These are phyloP conservation scores for Trichoderma sp. DNA, from an alignment of 2,329 filamentous ascomycete genomes.

Conservation along the genomic window DNA sequence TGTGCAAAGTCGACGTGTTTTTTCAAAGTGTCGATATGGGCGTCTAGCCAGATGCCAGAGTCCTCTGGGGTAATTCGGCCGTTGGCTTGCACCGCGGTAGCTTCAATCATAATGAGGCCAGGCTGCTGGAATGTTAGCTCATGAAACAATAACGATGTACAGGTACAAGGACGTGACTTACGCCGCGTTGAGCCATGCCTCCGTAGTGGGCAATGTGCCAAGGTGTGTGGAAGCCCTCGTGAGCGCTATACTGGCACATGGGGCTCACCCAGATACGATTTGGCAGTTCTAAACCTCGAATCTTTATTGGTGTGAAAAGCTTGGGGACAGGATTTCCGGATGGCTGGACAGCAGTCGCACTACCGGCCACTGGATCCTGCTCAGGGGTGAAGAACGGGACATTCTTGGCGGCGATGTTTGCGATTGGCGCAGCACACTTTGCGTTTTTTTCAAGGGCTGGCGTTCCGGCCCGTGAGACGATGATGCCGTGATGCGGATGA, in stretches of 20 bases:
- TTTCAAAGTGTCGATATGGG: constrained; percentile 62
- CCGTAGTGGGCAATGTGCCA: constrained; percentile 76
- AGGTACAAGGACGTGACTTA: neutral
- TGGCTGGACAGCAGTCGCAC: constrained; percentile 25
- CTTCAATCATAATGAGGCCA: constrained; percentile 66
- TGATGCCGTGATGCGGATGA: constrained; percentile 15
- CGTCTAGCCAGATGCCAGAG: constrained; percentile 69
- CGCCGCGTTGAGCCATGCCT: constrained; percentile 67
- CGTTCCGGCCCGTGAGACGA: neutral
- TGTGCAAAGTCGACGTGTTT: constrained; percentile 63
- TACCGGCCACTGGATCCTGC: constrained; percentile 47
- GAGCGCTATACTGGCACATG: constrained; percentile 49
- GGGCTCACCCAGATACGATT: constrained; percentile 50
- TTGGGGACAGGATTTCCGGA: constrained; percentile 40
- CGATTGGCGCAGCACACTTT: constrained; percentile 23
- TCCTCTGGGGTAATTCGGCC: constrained; percentile 76
- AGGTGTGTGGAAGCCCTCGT: constrained; percentile 59
- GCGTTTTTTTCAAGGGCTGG: neutral
- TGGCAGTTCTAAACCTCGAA: constrained; percentile 47
- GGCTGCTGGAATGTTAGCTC: constrained; percentile 34
- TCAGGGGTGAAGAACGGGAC: constrained; percentile 51
- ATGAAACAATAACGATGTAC: neutral
- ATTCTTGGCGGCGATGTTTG: constrained; percentile 34
- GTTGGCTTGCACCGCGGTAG: constrained; percentile 63
- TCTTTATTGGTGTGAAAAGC: constrained; percentile 48